Percentiles rank a stretch among this genome's conserved stretches.
Conservation (phyloP, 495 filamentous ascomycete genomes). For the Astrothelium macrocarpum region DNA sequence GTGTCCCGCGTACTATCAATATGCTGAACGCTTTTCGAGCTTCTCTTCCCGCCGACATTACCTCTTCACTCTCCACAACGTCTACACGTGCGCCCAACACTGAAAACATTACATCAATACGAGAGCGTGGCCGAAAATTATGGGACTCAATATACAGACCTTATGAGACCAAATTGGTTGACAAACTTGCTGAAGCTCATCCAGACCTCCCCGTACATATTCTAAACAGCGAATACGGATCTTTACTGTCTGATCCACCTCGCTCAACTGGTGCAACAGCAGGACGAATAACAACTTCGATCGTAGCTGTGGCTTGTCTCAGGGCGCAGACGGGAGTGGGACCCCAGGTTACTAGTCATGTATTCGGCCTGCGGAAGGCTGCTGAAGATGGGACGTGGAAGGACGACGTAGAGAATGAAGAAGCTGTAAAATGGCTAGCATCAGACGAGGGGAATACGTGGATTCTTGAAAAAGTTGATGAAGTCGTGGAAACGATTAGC, state of each 20-base stretch:
- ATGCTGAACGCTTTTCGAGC: conserved; percentile 56
- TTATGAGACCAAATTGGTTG: conserved; percentile 56
- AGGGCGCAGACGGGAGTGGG: conserved; percentile 67
- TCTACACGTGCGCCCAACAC: conserved; percentile 41
- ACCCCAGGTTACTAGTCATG: conserved; percentile 65
- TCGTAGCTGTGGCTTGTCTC: conserved; percentile 61
- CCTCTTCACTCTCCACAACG: conserved; percentile 35
- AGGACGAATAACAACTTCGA: conserved; percentile 54
- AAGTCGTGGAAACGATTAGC: conserved; percentile 54
- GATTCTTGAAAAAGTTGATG: conserved; percentile 60
- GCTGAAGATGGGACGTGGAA: conserved; percentile 53
- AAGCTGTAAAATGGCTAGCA: conserved; percentile 53
- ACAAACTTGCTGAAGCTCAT: conserved; percentile 57
- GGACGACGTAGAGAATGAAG: conserved; percentile 36
- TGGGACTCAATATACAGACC: conserved; percentile 68
- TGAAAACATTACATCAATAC: conserved; percentile 43
- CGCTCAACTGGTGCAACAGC: conserved; percentile 37
- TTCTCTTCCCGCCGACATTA: conserved; percentile 42
- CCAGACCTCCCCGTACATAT: conserved; percentile 74
- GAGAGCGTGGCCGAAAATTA: conserved; percentile 46
- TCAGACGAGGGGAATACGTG: conserved; percentile 64
- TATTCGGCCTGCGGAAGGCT: conserved; percentile 65
- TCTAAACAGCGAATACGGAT: conserved; percentile 58
- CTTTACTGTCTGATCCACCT: conserved; percentile 54
- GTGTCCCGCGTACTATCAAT: conserved; percentile 71